These are phyloP conservation scores for Amanita pallidorosea DNA, from an alignment of 768 basidiomycete species.

Conservation along the genomic window DNA sequence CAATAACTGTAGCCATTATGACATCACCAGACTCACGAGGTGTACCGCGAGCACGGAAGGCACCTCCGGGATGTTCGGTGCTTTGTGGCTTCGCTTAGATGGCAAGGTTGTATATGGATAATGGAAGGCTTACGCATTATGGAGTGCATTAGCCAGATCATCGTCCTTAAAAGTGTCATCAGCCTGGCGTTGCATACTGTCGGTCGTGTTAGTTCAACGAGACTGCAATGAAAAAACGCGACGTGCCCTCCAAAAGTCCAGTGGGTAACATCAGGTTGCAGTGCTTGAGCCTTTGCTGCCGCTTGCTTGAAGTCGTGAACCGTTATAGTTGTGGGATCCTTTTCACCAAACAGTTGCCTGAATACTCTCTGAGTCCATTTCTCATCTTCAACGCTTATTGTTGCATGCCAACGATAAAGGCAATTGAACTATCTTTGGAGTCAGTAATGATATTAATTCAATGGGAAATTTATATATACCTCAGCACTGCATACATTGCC, in stretches of 20 bases:
- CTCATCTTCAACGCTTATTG: constrained; percentile 63
- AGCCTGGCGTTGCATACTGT: constrained; percentile 42
- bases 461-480: constrained; percentile 24
- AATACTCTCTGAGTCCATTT: constrained; percentile 51
- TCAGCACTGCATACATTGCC: constrained; percentile 81
- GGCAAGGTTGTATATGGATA: not conserved
- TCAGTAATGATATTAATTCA: not conserved
- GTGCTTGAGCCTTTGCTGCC: constrained; percentile 24
- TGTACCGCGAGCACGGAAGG: constrained; percentile 70
- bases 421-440: constrained; percentile 59
- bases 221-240: not conserved
- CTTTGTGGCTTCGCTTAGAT: constrained; percentile 20
- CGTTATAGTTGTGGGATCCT: constrained; percentile 34
- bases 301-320: constrained; percentile 40
- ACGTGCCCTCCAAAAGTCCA: constrained; percentile 64
- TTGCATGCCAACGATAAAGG: constrained; percentile 79
- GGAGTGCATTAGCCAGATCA: constrained; percentile 56
- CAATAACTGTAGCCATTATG: not conserved
- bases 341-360: constrained; percentile 39
- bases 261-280: constrained; percentile 35
- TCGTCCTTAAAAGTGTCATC: constrained; percentile 59
- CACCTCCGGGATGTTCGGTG: constrained; percentile 59
- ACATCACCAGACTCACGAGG: constrained; percentile 27
- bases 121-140: constrained; percentile 45
- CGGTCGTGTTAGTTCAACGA: not conserved